phyloP scores from a whole-genome alignment of 768 basidiomycete genomes.

The Termitomyces sp. region DNA sequence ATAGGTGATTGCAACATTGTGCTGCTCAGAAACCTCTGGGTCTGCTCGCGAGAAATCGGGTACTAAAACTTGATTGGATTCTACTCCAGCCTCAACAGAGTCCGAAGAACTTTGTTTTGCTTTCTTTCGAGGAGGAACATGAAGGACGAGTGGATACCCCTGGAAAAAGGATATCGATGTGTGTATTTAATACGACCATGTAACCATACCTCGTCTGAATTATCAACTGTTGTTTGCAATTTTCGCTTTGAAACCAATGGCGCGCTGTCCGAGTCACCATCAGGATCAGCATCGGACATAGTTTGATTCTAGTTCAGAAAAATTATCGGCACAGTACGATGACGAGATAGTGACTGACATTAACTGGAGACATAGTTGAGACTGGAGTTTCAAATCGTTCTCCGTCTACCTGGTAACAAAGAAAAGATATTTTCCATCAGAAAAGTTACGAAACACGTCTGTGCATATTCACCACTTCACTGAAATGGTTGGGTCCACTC shows the following conservation, averaged over 20 bases:
- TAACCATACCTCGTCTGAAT: slow-evolving; percentile 6
- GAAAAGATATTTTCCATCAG: neutral
- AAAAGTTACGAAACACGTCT: neutral
- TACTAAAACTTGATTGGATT: neutral
- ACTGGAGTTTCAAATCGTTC: neutral
- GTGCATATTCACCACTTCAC: neutral
- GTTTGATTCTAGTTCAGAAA: neutral
- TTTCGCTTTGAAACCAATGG: slow-evolving; percentile 4
- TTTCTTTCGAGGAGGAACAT: slow-evolving; percentile 2
- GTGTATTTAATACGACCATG: neutral
- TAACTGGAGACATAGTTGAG: neutral
- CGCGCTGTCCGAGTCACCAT: slow-evolving; percentile 1
- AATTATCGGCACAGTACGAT: neutral
- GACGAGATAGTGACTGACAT: neutral
- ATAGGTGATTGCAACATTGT: neutral
- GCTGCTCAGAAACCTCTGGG: neutral
- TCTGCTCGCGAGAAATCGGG: neutral
- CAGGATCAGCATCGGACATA: neutral
- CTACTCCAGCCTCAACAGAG: neutral
- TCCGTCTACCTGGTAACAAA: neutral
- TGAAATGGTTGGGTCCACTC: neutral
- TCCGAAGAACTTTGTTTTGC: neutral
- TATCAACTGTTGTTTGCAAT: neutral
- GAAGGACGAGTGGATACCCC: neutral
- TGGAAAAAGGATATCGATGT: neutral